Evolutionary conservation across 164 flowering plant species (phyloP).

Genomic region (Stephania japonica): DNA sequence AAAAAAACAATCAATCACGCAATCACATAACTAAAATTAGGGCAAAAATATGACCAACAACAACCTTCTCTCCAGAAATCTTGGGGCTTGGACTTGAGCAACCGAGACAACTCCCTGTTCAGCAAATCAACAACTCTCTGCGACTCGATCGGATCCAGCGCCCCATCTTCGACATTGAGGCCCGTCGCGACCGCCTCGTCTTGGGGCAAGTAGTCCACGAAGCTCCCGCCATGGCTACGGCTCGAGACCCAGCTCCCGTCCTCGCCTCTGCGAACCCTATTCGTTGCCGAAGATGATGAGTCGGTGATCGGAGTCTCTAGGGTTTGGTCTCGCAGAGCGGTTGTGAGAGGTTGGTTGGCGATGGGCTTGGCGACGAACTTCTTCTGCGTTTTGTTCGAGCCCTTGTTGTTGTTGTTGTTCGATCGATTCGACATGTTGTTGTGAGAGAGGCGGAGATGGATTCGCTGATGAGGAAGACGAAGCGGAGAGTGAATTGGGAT

Average conservation of each 20-base stretch:
- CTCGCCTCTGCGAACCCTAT: conserved; percentile 38
- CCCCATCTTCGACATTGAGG: conserved; percentile 81
- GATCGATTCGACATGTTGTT: conserved; percentile 37
- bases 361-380: conserved; percentile 41
- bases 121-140: conserved; percentile 85
- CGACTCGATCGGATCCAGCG: conserved; percentile 79
- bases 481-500: neutral
- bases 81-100: conserved; percentile 63
- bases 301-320: neutral
- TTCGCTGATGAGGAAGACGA: neutral
- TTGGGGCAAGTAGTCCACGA: conserved; percentile 82
- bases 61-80: conserved; percentile 92
- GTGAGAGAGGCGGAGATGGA: neutral
- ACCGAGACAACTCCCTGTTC: conserved; percentile 61
- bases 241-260: conserved; percentile 47
- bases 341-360: conserved; percentile 37
- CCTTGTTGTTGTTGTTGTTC: conserved; percentile 21
- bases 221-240: conserved; percentile 36
- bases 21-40: neutral
- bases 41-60: neutral
- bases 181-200: conserved; percentile 97
- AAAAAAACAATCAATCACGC: neutral
- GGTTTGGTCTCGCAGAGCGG: conserved; percentile 27
- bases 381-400: conserved; percentile 29
- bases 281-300: conserved; percentile 12